Evolutionary conservation across 2,329 filamentous ascomycete species (phyloP), one percentile per base, ranked within the genome.

Genomic region (Arthrobotrys entomopaga): DNA sequence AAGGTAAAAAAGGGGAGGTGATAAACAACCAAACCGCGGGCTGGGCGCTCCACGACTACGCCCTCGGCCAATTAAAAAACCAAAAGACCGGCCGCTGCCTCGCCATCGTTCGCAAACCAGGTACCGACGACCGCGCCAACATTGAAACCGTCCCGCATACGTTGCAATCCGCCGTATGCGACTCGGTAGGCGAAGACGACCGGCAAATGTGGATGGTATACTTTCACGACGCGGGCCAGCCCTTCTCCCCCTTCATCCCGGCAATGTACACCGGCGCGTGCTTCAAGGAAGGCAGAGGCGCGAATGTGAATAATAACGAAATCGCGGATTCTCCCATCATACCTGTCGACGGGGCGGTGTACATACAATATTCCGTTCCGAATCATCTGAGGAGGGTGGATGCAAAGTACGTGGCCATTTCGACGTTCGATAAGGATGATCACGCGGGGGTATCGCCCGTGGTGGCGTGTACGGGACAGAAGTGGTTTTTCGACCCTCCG

Each of bases 401-500:
- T 73, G 52, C 60, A 26, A 43, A 38, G 42, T 73, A 65, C 46
- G 46, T 73, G 54, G 60, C 13, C 3, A n/a, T 65, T 24, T 60
- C 67, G 46, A 73, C 67, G 46, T 61, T 73, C 29, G 54, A 73
- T 50, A 29, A 16, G 24, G 60, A 65, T 38, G 60, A 65, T 46
- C 24, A 16, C 8, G 53, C 34, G 13, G 54, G 60, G 60, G 43
- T 60, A 19, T 65, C 53, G 34, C 60, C 67, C 5, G 54, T 56
- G 24, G 67, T 57, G 10, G 59, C 26, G 54, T 73, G 67, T 57
- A 73, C 67, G 24, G 48, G 53, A n/a, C 54, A 65, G 56, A 73
- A 73, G 19, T 73, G 67, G 67, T 59, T 65, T 40, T 65, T 65
- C 13, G 54, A 65, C 34, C 67, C 67, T 2, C 53, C 60, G 54